phyloP scores from a whole-genome alignment of 306 rosid species.

The Fagus sylvatica region DNA sequence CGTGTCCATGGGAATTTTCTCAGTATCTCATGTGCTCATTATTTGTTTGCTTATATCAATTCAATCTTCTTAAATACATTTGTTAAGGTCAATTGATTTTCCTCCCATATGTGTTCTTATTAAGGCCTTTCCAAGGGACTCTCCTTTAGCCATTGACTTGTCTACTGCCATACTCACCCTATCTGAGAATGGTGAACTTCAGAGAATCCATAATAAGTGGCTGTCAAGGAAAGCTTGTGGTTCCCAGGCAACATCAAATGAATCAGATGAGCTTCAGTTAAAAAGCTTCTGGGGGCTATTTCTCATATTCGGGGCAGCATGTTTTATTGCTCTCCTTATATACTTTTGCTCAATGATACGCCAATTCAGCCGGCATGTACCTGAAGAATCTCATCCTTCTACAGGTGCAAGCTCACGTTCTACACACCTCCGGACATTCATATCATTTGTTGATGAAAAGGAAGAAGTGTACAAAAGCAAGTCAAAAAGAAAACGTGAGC shows the following conservation, averaged over 20 bases:
- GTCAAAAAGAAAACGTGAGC: conserved; percentile 40
- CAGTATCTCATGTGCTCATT: too few relatives aligned
- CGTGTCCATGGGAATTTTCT: neutral
- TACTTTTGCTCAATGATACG: conserved; percentile 17
- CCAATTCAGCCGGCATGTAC: conserved; percentile 29
- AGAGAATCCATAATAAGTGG: conserved; percentile 44
- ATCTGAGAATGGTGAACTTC: conserved; percentile 47
- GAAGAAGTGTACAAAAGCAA: conserved; percentile 16
- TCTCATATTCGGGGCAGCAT: conserved; percentile 30
- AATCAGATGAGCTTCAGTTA: conserved; percentile 35
- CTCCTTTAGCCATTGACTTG: conserved; percentile 47
- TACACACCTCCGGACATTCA: conserved; percentile 16
- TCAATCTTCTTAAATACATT: too few relatives aligned
- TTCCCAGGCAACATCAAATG: neutral
- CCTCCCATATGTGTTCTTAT: neutral
- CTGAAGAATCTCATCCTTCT: conserved; percentile 15
- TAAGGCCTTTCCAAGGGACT: conserved; percentile 54
- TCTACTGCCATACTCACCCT: conserved; percentile 49
- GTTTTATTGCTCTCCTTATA: conserved; percentile 26
- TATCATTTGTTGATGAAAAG: conserved; percentile 33
- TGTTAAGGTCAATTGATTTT: too few relatives aligned
- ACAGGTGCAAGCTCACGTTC: conserved; percentile 14
- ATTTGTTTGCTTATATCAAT: too few relatives aligned
- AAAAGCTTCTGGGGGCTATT: conserved; percentile 50
- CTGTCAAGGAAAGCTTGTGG: conserved; percentile 36